Evolutionary conservation across 331 rosid genomes (phyloP).

Genomic region (Cydonia oblonga): DNA sequence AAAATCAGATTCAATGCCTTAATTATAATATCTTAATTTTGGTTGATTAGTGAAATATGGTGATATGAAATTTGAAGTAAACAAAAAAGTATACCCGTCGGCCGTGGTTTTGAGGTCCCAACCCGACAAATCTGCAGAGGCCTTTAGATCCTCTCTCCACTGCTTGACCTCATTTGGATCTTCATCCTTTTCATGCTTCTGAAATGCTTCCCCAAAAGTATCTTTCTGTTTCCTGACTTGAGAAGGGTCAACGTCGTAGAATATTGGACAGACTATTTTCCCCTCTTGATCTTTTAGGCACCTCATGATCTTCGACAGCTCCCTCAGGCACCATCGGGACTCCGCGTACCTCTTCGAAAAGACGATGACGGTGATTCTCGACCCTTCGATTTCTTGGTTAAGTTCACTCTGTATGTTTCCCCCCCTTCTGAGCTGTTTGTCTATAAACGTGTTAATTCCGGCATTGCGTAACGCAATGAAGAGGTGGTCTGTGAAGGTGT

Average conservation of each 20-base stretch:
- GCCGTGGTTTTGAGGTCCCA: rapidly evolving
- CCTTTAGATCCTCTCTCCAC: neutral
- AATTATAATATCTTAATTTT: too few relatives aligned
- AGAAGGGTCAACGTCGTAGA: neutral
- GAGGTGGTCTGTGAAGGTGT: neutral
- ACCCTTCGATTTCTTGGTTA: neutral
- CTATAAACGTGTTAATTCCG: too few relatives aligned
- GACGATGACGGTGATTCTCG: neutral
- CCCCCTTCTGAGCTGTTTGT: neutral
- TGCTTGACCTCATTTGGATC: neutral
- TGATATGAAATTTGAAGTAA: too few relatives aligned
- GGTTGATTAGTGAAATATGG: too few relatives aligned
- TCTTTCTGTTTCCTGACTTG: neutral
- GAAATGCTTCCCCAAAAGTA: neutral
- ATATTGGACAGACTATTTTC: too few relatives aligned
- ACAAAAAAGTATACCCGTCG: neutral
- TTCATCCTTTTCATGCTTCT: neutral
- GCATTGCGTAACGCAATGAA: rapidly evolving
- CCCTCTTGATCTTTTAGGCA: too few relatives aligned
- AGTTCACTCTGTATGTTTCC: neutral
- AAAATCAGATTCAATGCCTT: too few relatives aligned
- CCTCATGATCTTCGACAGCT: neutral
- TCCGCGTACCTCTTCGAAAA: too few relatives aligned
- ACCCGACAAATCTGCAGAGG: neutral
- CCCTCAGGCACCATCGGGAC: too few relatives aligned